These are phyloP conservation scores for Syzygium grande DNA, from an alignment of 345 rosid species.

Conservation along the genomic window DNA sequence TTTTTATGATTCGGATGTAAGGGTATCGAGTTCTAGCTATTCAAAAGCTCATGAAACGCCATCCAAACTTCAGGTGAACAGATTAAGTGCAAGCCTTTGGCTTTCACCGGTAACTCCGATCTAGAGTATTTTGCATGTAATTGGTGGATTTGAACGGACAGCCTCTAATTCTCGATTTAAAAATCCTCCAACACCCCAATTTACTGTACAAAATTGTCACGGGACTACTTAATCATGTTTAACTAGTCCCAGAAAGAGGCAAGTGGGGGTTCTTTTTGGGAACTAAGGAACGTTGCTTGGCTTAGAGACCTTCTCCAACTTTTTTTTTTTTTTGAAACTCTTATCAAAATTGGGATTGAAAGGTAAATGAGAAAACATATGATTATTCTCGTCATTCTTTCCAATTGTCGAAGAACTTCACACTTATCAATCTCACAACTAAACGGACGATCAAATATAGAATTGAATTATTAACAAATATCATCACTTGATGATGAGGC, in stretches of 20 bases:
- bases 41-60: too few species aligned
- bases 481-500: not conserved
- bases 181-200: not conserved
- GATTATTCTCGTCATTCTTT: not conserved
- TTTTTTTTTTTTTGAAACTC: not conserved
- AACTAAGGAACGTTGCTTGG: not conserved
- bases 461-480: too few species aligned
- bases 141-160: not conserved
- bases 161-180: not conserved
- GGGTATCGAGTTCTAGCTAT: not conserved
- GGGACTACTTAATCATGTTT: not conserved
- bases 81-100: not conserved
- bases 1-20: not conserved
- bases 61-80: accelerated
- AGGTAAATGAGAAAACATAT: not conserved
- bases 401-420: not conserved
- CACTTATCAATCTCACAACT: too few species aligned
- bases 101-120: accelerated
- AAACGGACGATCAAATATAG: too few species aligned
- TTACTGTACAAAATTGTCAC: not conserved
- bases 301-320: not conserved
- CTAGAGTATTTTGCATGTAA: not conserved
- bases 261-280: too few species aligned
- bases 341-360: not conserved
- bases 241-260: not conserved